These are phyloP conservation scores for Eucalyptus pumila DNA, from an alignment of 345 rosid genomes.

Conservation along the genomic window DNA sequence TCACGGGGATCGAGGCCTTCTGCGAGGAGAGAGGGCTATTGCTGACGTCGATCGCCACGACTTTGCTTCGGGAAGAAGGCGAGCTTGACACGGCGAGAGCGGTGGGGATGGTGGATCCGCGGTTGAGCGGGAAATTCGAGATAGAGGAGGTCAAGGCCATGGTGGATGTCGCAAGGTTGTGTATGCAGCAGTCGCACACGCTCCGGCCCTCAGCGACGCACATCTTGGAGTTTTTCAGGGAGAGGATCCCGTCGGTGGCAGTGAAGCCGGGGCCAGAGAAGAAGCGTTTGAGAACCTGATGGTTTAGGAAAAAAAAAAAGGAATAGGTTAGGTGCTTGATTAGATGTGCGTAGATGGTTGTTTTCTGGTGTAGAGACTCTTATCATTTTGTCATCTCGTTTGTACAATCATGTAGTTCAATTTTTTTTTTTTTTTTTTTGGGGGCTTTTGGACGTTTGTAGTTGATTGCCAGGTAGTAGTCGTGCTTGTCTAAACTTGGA, in stretches of 20 bases:
- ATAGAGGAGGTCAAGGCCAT: conserved; percentile 42
- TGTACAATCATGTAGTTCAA: neutral
- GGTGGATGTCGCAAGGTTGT: conserved; percentile 33
- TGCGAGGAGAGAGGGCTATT: conserved; percentile 43
- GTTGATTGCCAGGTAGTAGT: neutral
- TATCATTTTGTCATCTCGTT: neutral
- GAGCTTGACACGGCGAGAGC: conserved; percentile 1
- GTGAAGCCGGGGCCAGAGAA: neutral
- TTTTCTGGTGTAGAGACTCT: neutral
- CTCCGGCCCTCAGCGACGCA: conserved; percentile 54
- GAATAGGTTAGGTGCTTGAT: neutral
- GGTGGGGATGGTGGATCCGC: conserved; percentile 49
- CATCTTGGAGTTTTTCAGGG: conserved; percentile 18
- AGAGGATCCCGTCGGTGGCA: conserved; percentile 3
- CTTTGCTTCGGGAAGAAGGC: conserved; percentile 5
- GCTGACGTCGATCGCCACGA: conserved; percentile 27
- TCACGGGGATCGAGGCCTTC: conserved; percentile 70
- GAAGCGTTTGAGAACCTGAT: neutral
- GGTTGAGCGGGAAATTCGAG: conserved; percentile 27
- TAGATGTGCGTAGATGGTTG: neutral
- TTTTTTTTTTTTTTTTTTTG: neutral
- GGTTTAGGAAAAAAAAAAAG: neutral
- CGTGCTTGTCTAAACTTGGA: neutral
- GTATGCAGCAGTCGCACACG: conserved; percentile 36
- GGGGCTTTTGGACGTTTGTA: neutral